phyloP scores from a whole-genome alignment of 495 filamentous ascomycete species.

The Barbatosphaeria neglecta region DNA sequence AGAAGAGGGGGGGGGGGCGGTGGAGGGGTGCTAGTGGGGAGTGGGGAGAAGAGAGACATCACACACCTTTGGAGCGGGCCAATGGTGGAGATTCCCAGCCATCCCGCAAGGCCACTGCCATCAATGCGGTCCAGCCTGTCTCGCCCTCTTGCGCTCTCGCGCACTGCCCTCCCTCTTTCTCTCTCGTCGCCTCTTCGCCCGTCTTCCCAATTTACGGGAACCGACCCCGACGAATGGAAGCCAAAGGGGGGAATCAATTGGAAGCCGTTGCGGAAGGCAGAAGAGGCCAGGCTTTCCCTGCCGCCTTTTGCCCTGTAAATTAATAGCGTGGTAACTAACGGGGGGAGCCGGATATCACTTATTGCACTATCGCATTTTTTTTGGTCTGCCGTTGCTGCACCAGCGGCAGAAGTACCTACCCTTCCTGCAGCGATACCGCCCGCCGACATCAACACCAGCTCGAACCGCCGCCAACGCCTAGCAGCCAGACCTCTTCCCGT shows the following conservation, averaged over 20 bases:
- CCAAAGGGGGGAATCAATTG: neutral
- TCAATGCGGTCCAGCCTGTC: neutral
- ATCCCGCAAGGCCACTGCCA: constrained; percentile 17
- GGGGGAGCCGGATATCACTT: too few species aligned
- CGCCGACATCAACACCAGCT: neutral
- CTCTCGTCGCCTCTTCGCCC: neutral
- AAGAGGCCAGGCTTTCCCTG: too few species aligned
- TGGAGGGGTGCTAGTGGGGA: neutral
- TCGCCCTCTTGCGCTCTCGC: neutral
- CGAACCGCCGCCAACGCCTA: neutral
- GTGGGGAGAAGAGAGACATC: neutral
- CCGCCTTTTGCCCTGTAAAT: too few species aligned
- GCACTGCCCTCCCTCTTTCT: neutral
- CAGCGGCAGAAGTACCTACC: too few species aligned
- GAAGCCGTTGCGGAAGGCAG: neutral
- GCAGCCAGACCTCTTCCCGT: neutral
- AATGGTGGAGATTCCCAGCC: constrained; percentile 32
- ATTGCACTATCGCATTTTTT: too few species aligned
- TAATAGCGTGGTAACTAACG: too few species aligned
- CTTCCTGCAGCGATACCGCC: neutral
- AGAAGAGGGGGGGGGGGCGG: neutral
- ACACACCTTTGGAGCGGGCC: constrained; percentile 10
- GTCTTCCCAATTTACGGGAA: neutral
- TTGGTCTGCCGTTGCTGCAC: too few species aligned
- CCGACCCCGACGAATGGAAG: neutral